phyloP scores from a whole-genome alignment of 202 grass and related monocot species.

The Dendrocalamus latiflorus region DNA sequence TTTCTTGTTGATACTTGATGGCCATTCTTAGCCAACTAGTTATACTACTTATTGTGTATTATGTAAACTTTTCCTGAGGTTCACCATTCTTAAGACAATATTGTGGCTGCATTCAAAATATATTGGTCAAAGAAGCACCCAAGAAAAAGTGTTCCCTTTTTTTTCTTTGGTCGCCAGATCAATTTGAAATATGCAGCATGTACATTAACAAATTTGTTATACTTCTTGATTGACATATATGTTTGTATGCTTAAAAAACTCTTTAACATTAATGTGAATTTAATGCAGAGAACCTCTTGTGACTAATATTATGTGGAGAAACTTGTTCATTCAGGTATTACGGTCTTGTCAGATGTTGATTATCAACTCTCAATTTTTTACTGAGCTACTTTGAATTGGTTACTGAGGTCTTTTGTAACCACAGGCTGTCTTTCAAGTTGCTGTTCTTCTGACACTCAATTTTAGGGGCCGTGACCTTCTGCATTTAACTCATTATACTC shows the following conservation, averaged over 20 bases:
- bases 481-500: constrained; percentile 53
- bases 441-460: constrained; percentile 75
- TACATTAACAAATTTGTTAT: too few relatives aligned
- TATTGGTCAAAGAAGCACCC: neutral
- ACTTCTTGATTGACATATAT: too few relatives aligned
- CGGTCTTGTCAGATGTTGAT: too few relatives aligned
- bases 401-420: constrained; percentile 32
- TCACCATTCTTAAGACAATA: neutral
- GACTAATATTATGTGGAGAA: too few relatives aligned
- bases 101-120: neutral
- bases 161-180: too few relatives aligned
- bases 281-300: too few relatives aligned
- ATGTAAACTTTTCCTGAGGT: neutral
- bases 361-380: too few relatives aligned
- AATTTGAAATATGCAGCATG: too few relatives aligned
- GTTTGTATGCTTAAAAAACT: too few relatives aligned
- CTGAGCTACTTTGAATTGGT: too few relatives aligned
- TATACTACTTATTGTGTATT: neutral
- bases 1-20: neutral
- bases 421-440: constrained; percentile 91
- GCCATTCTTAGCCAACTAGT: neutral
- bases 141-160: neutral
- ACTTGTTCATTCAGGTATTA: too few relatives aligned
- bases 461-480: constrained; percentile 70
- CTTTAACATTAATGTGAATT: too few relatives aligned